phyloP scores from a whole-genome alignment of 2,329 filamentous ascomycete genomes.

The Trichoderma arundinaceum region DNA sequence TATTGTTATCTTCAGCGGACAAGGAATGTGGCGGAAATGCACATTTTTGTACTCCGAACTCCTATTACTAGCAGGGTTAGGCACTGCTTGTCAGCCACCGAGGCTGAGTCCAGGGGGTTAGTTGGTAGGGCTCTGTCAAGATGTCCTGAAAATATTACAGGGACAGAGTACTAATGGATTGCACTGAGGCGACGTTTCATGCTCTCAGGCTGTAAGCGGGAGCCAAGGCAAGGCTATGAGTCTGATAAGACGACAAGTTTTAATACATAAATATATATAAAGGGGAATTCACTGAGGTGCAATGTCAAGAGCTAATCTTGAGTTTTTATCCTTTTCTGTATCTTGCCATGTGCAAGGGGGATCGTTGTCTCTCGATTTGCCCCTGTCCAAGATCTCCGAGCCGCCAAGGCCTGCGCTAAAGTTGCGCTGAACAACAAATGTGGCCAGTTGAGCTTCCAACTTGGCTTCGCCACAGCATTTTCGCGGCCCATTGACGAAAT shows the following conservation, averaged over 20 bases:
- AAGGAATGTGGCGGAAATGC: slow-evolving; percentile 1
- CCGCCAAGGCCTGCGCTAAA: slow-evolving; percentile 23
- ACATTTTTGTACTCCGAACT: background rate
- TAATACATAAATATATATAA: no score
- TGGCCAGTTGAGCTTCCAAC: slow-evolving; percentile 29
- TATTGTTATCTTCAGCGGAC: background rate
- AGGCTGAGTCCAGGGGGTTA: background rate
- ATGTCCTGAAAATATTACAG: no score
- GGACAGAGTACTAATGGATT: no score
- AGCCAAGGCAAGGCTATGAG: no score
- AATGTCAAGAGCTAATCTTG: no score
- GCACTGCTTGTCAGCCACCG: background rate
- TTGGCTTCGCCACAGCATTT: slow-evolving; percentile 35
- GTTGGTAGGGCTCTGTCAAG: no score
- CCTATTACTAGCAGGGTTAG: background rate
- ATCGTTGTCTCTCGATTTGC: slow-evolving; percentile 18
- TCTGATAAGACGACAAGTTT: no score
- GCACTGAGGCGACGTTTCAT: no score
- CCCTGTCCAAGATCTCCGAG: slow-evolving; percentile 30
- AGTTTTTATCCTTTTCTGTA: no score
- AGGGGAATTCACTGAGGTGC: no score
- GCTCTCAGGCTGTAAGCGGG: no score
- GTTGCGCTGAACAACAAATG: slow-evolving; percentile 25
- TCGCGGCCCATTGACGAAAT: slow-evolving; percentile 34
- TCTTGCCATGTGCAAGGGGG: background rate